Evolutionary conservation across 768 basidiomycete species (phyloP).

Genomic region (Termitomyces sp.): DNA sequence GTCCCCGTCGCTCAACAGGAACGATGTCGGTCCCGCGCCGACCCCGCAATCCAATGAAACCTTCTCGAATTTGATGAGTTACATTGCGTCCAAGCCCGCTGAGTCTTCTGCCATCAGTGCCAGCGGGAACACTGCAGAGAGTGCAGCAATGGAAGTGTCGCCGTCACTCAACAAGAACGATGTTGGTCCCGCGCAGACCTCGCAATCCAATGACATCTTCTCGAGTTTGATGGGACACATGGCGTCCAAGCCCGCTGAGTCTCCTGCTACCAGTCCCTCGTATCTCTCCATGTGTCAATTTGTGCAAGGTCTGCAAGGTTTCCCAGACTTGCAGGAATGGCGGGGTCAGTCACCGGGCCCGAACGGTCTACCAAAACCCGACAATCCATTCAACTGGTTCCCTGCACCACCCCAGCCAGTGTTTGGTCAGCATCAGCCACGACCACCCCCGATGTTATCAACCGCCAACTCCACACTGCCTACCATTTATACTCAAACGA

Average conservation of each 20-base stretch:
- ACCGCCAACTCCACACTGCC: not conserved
- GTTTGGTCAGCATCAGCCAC: not conserved
- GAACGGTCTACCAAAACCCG: conserved; percentile 13
- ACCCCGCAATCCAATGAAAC: not conserved
- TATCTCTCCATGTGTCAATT: not conserved
- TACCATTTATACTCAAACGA: not conserved
- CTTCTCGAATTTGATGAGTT: not conserved
- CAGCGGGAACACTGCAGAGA: not conserved
- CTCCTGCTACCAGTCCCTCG: not conserved
- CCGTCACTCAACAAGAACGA: not conserved
- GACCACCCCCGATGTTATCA: not conserved
- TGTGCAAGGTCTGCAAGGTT: not conserved
- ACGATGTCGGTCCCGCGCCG: not conserved
- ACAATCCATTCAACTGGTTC: conserved; percentile 17
- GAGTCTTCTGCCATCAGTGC: not conserved
- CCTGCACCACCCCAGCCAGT: conserved; percentile 3
- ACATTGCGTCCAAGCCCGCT: conserved; percentile 12
- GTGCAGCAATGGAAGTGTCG: not conserved
- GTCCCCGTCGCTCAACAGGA: not conserved
- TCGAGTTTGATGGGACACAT: not conserved
- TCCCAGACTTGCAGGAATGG: conserved; percentile 5
- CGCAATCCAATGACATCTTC: not conserved
- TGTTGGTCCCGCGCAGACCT: not conserved
- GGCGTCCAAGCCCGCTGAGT: conserved; percentile 13
- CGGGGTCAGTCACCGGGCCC: conserved; percentile 1